These are phyloP conservation scores for Phytophthora pluvialis DNA, from an alignment of 352 stramenopile genomes.

Conservation along the genomic window DNA sequence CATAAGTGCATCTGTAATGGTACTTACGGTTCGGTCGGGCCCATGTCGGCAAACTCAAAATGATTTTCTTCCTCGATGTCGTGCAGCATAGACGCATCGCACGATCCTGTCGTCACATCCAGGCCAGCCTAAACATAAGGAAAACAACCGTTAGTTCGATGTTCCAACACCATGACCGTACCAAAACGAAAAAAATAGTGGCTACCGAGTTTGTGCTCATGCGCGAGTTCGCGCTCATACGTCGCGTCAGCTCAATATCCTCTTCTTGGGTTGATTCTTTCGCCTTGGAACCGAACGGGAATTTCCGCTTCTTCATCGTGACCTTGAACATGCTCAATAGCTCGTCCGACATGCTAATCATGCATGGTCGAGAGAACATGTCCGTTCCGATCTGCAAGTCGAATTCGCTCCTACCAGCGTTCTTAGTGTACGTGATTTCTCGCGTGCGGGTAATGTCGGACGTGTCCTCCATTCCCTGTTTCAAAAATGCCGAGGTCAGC, in stretches of 20 bases:
- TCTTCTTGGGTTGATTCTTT: constrained; percentile 38
- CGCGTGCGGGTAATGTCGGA: constrained; percentile 74
- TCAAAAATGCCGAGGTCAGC: constrained; percentile 75
- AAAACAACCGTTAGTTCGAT: constrained; percentile 6
- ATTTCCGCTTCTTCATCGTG: constrained; percentile 89
- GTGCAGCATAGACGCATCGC: constrained; percentile 40
- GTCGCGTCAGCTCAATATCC: constrained; percentile 73
- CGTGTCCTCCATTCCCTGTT: constrained; percentile 79
- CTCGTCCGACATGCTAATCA: constrained; percentile 61
- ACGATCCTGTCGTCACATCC: constrained; percentile 39
- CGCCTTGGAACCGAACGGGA: constrained; percentile 58
- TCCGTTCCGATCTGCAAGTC: constrained; percentile 39
- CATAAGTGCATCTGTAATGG: neutral
- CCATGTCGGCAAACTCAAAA: constrained; percentile 49
- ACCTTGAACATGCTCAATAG: constrained; percentile 79
- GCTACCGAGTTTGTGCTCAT: constrained; percentile 65
- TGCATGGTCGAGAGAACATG: constrained; percentile 67
- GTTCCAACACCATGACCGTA: neutral
- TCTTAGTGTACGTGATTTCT: constrained; percentile 50
- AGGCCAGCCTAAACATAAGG: constrained; percentile 30
- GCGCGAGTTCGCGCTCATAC: constrained; percentile 64
- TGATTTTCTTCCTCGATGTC: constrained; percentile 54
- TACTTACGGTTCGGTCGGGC: constrained; percentile 30
- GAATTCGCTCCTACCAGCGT: constrained; percentile 23
- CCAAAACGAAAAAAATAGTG: constrained; percentile 3